Base-by-base conservation (phyloP, 73 alveolate genomes). In the Paramecium caudatum region DNA sequence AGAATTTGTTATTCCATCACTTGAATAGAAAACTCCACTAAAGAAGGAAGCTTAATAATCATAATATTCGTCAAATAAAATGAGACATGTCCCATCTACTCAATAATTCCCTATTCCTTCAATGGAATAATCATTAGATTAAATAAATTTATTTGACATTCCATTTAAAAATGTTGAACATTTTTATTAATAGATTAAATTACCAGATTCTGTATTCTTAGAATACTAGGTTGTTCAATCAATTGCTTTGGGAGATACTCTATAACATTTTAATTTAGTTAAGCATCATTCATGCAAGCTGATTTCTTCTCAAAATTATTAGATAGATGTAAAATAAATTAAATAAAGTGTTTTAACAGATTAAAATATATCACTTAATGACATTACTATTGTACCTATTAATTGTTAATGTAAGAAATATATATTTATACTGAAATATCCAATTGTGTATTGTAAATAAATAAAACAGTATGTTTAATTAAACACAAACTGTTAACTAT, bases 1-100 rank as follows among this genome's bases (percentile, higher is more conserved):
- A 45, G 88, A 74, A 17, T 74, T 37, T 41, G 65, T 74, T 1
- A 43, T 74, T 3, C 88, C 88, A 0, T 10, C 39, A 19, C 43
- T 37, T 39, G 43, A 37, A 41, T 74, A 74, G 43, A 10, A 74
- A 45, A 55, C 80, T 55, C 80, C 80, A 23, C 9, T 55, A 27
- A 37, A 55, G 30, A 55, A 27, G n/a, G 80, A 23, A 55, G 46
- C 37, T 55, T n/a, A 55, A 2, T 19, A 34, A 45, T 74, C 17
- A 25, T 36, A 32, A 74, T 30, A 41, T 16, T 74, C 62, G 1
- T 74, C 62, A 15, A 27, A 74, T 27, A 21, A 34, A 13, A 27
- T 23, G 1, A 27, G 43, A 7, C 27, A 37, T 39, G 36, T 27
- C 5, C 39, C 39, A 4, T 41, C 19, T 41, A 34, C 30, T 68